Evolutionary conservation across 2,329 filamentous ascomycete species (phyloP).

Genomic region (Thelonectria rubi): DNA sequence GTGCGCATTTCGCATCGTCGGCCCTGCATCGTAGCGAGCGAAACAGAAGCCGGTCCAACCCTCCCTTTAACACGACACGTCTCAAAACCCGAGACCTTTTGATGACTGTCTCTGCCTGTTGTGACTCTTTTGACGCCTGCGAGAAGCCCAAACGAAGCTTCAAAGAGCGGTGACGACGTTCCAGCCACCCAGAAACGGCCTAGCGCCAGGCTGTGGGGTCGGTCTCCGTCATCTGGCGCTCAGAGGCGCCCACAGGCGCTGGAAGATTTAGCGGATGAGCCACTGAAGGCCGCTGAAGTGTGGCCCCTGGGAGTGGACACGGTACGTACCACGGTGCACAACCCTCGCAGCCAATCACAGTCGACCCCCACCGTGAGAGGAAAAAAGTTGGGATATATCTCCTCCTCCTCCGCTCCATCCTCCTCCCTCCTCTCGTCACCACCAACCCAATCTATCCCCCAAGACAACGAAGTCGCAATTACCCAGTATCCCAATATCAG

Average conservation of each 20-base stretch:
- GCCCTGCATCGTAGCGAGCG: conserved; percentile 33
- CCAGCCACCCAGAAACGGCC: conserved; percentile 25
- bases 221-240: conserved; percentile 11
- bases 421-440: conserved; percentile 16
- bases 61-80: conserved; percentile 9
- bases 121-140: conserved; percentile 18
- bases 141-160: conserved; percentile 16
- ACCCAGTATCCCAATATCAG: conserved; percentile 43
- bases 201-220: conserved; percentile 27
- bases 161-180: conserved; percentile 44
- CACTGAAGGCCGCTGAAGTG: conserved; percentile 10
- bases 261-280: background rate
- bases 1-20: conserved; percentile 19
- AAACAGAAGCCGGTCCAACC: conserved; percentile 24
- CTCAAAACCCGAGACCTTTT: conserved; percentile 12
- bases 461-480: conserved; percentile 73
- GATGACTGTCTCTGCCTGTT: background rate
- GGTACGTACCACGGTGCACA: conserved; percentile 25
- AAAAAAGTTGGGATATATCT: conserved; percentile 46
- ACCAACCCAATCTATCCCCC: conserved; percentile 46
- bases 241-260: conserved; percentile 20
- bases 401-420: conserved; percentile 41
- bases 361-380: conserved; percentile 36
- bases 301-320: background rate
- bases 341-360: conserved; percentile 28